Conservation (phyloP, 2,329 filamentous ascomycete species). For the Orbilia ellipsospora region DNA sequence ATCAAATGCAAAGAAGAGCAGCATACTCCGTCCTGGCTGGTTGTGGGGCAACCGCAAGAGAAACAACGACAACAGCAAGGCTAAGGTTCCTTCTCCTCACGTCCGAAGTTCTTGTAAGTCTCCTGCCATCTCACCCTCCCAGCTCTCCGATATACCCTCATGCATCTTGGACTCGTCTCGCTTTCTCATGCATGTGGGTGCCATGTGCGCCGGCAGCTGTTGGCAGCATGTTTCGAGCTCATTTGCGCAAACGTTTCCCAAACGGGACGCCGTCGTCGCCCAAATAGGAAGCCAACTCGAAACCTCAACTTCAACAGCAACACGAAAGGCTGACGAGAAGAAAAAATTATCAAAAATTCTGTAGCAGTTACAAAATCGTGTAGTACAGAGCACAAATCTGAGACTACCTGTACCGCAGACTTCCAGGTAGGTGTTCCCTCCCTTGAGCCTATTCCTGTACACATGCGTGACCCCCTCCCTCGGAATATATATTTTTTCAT, state of each 20-base stretch:
- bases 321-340: slow-evolving; percentile 45
- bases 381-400: slow-evolving; percentile 53
- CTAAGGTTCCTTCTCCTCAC: slow-evolving; percentile 10
- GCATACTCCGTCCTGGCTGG: slow-evolving; percentile 33
- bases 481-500: slow-evolving; percentile 1
- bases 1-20: slow-evolving; percentile 14
- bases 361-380: slow-evolving; percentile 48
- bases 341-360: slow-evolving; percentile 16
- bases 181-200: too few species aligned
- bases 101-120: slow-evolving; percentile 12
- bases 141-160: background rate
- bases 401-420: slow-evolving; percentile 43
- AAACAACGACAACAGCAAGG: slow-evolving; percentile 1
- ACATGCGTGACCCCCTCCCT: slow-evolving; percentile 8
- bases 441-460: background rate
- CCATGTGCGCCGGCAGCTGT: background rate
- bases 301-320: slow-evolving; percentile 49
- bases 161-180: too few species aligned
- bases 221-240: slow-evolving; percentile 33
- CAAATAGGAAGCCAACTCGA: slow-evolving; percentile 51
- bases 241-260: slow-evolving; percentile 32
- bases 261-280: slow-evolving; percentile 23
- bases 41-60: slow-evolving; percentile 20
- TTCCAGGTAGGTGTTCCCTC: slow-evolving; percentile 44
- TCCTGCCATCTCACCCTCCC: background rate